phyloP scores from a whole-genome alignment of 345 rosid species.

The Nasturtium officinale region DNA sequence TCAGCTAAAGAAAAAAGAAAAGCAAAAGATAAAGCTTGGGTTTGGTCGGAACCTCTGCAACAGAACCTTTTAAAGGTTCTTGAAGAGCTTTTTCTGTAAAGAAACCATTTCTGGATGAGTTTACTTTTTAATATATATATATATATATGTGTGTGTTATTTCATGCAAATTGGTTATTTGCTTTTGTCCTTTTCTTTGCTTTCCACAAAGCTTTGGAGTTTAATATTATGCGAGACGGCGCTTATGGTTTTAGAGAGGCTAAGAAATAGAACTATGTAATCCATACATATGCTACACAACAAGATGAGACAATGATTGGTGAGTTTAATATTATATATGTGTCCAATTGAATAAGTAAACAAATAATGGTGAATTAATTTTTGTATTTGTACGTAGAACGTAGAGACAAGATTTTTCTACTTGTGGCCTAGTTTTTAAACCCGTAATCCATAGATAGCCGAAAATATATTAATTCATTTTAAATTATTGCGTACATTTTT shows the following conservation, averaged over 20 bases:
- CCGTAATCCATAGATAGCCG: not conserved
- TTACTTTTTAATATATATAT: not conserved
- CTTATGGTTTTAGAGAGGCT: slow-evolving; percentile 22
- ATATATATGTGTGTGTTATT: not conserved
- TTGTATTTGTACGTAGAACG: slow-evolving; percentile 1
- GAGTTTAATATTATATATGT: slow-evolving; percentile 3
- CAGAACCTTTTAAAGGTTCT: slow-evolving; percentile 39
- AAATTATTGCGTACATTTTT: not conserved
- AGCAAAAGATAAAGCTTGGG: slow-evolving; percentile 25
- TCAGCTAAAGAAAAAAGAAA: slow-evolving; percentile 1
- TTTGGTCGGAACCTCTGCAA: slow-evolving; percentile 43
- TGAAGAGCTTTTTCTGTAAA: slow-evolving; percentile 34
- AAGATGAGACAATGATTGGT: slow-evolving; percentile 36
- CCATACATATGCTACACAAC: slow-evolving; percentile 29
- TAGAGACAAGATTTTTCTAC: slow-evolving; percentile 10
- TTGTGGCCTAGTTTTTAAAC: slow-evolving; percentile 4
- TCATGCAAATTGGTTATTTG: slow-evolving; percentile 10
- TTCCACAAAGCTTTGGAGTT: not conserved
- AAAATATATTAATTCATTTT: not conserved
- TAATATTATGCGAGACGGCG: slow-evolving; percentile 10
- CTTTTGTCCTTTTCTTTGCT: slow-evolving; percentile 14
- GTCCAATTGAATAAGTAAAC: not conserved
- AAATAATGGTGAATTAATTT: not conserved
- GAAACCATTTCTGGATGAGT: slow-evolving; percentile 19
- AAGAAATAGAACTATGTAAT: slow-evolving; percentile 27